Evolutionary conservation across 106 monocot species (phyloP).

Genomic region (Vanilla planifolia): DNA sequence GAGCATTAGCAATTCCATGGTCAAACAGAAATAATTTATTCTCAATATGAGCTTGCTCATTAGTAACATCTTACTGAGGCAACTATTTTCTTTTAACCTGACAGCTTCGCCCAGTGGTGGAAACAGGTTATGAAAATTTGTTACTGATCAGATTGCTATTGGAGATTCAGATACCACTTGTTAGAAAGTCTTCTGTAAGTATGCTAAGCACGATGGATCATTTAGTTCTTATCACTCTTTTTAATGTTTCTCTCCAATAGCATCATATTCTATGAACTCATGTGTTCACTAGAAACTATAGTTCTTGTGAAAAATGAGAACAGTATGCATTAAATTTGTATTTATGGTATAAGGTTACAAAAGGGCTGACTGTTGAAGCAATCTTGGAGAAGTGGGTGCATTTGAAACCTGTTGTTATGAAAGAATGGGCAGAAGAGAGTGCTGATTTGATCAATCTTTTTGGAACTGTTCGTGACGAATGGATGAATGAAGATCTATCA

Average conservation of each 20-base stretch:
- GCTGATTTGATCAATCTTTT: slow-evolving; percentile 70
- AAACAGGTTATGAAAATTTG: slow-evolving; percentile 97
- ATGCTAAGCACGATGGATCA: neutral
- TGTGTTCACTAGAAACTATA: neutral
- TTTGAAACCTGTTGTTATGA: slow-evolving; percentile 81
- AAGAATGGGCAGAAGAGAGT: slow-evolving; percentile 82
- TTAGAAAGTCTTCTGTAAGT: slow-evolving; percentile 67
- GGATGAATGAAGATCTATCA: slow-evolving; percentile 75
- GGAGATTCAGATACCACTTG: slow-evolving; percentile 61
- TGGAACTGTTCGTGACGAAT: slow-evolving; percentile 92
- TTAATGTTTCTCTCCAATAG: no score
- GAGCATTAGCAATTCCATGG: neutral
- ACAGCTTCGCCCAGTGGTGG: slow-evolving; percentile 97
- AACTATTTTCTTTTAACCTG: neutral
- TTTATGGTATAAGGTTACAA: slow-evolving; percentile 61
- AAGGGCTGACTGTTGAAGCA: slow-evolving; percentile 51
- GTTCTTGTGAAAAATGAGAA: neutral
- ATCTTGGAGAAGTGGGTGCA: slow-evolving; percentile 79
- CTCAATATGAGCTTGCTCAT: neutral
- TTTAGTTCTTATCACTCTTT: neutral
- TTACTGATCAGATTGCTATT: slow-evolving; percentile 87
- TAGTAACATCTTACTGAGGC: neutral
- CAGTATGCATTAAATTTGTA: neutral
- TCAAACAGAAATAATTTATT: neutral
- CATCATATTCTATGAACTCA: neutral